phyloP scores from a whole-genome alignment of 2,329 filamentous ascomycete species.

The Byssochlamys sp. region DNA sequence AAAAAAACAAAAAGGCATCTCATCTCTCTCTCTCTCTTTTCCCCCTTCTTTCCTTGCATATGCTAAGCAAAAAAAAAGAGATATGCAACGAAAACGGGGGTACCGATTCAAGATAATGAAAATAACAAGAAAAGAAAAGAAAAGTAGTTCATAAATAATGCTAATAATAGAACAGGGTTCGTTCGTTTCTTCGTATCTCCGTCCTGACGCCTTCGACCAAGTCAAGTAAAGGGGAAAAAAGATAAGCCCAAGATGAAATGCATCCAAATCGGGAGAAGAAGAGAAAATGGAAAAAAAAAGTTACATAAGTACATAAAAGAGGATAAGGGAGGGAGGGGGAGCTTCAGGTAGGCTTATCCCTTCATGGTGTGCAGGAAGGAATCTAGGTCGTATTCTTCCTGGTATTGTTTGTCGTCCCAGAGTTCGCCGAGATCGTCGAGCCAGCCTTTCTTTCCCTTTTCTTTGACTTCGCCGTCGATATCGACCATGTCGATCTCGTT shows the following conservation, averaged over 20 bases:
- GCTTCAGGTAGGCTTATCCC: conserved; percentile 20
- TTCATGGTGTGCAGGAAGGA: conserved; percentile 94
- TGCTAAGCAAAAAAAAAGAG: too few relatives aligned
- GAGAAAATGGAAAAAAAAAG: background rate
- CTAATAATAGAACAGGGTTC: conserved; percentile 1
- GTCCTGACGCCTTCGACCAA: conserved; percentile 1
- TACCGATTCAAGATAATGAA: background rate
- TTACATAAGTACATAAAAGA: background rate
- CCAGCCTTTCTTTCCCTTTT: conserved; percentile 94
- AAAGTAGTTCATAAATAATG: background rate
- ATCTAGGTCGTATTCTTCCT: conserved; percentile 93
- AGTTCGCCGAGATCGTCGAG: conserved; percentile 88
- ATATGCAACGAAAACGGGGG: too few relatives aligned
- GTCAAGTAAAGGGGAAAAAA: background rate
- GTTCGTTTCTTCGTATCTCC: conserved; percentile 5
- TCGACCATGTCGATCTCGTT: conserved; percentile 71
- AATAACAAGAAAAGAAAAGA: background rate
- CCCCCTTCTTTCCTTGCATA: too few relatives aligned
- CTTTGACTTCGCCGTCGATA: conserved; percentile 79
- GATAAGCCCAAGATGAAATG: background rate
- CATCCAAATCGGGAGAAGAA: background rate
- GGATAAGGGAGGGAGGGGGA: background rate
- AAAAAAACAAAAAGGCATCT: background rate
- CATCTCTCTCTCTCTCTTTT: too few relatives aligned
- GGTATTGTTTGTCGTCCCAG: conserved; percentile 96